Evolutionary conservation across 1,284 basidiomycete genomes (phyloP).

Genomic region (Marasmius oreades): DNA sequence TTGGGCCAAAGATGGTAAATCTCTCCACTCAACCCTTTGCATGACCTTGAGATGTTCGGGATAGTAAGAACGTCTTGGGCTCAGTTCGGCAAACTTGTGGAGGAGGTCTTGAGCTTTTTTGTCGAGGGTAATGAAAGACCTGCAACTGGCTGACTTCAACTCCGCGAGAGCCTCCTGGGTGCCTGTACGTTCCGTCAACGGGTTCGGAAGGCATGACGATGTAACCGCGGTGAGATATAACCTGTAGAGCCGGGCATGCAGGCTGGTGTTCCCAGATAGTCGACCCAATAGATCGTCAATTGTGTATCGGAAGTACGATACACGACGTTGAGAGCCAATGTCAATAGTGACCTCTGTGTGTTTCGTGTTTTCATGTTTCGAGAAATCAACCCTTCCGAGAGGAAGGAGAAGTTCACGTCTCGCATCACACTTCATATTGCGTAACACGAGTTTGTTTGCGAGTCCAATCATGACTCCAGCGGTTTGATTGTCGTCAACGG

Average conservation of each 20-base stretch:
- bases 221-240: constrained; percentile 45
- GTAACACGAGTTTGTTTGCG: constrained; percentile 35
- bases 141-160: constrained; percentile 32
- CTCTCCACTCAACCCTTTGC: constrained; percentile 35
- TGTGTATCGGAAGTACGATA: constrained; percentile 32
- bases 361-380: constrained; percentile 1
- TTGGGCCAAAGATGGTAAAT: constrained; percentile 24
- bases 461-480: constrained; percentile 38
- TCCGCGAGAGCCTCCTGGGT: constrained; percentile 41
- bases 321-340: constrained; percentile 11
- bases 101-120: constrained; percentile 28
- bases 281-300: constrained; percentile 36
- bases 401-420: constrained; percentile 32
- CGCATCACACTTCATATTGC: constrained; percentile 12
- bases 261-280: constrained; percentile 28
- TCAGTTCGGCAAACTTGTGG: constrained; percentile 29
- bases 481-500: constrained; percentile 32
- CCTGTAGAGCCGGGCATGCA: constrained; percentile 34
- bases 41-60: constrained; percentile 34
- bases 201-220: constrained; percentile 38
- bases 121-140: constrained; percentile 34
- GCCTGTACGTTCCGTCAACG: constrained; percentile 40
- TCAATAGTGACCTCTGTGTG: constrained; percentile 26
- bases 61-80: constrained; percentile 34
- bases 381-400: constrained; percentile 20